Percentiles rank a stretch among this genome's conserved stretches.
Evolutionary conservation across 345 rosid species (phyloP).

Genomic region (Euphorbia lathyris): DNA sequence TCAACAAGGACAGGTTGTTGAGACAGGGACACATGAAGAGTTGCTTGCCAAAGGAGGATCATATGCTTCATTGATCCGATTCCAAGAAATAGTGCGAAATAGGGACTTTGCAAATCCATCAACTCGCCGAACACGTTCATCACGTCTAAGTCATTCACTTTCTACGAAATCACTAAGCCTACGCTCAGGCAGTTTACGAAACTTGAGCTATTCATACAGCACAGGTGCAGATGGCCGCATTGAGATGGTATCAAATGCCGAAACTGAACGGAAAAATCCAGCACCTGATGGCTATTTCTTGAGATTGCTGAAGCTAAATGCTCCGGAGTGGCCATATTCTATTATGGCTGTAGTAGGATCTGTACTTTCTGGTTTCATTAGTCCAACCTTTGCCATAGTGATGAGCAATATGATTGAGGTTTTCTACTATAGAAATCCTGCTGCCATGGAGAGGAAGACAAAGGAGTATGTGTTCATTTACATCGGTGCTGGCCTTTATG

Average conservation of each 20-base stretch:
- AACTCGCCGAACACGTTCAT: constrained; percentile 75
- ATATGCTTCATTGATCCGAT: constrained; percentile 85
- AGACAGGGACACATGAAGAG: constrained; percentile 93
- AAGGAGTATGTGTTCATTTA: constrained; percentile 96
- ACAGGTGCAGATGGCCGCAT: constrained; percentile 96
- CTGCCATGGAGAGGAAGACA: constrained; percentile 92
- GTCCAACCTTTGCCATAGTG: constrained; percentile 93
- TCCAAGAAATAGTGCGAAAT: constrained; percentile 92
- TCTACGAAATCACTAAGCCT: constrained; percentile 93
- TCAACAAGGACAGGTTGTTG: constrained; percentile 97
- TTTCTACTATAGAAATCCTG: constrained; percentile 82
- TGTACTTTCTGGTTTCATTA: constrained; percentile 85
- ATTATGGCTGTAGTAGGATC: constrained; percentile 97
- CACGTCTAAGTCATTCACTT: constrained; percentile 82
- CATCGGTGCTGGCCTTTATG: constrained; percentile 95
- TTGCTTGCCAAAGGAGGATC: constrained; percentile 76
- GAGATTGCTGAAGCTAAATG: constrained; percentile 84
- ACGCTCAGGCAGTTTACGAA: constrained; percentile 92
- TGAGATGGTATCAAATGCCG: constrained; percentile 98
- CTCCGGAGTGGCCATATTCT: constrained; percentile 99
- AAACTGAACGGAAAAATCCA: constrained; percentile 78
- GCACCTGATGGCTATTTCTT: constrained; percentile 91
- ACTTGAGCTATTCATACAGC: constrained; percentile 94
- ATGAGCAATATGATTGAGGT: constrained; percentile 99
- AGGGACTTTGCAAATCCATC: constrained; percentile 88